phyloP scores from a whole-genome alignment of 202 grass and related monocot genomes.

The Brachypodium distachyon region DNA sequence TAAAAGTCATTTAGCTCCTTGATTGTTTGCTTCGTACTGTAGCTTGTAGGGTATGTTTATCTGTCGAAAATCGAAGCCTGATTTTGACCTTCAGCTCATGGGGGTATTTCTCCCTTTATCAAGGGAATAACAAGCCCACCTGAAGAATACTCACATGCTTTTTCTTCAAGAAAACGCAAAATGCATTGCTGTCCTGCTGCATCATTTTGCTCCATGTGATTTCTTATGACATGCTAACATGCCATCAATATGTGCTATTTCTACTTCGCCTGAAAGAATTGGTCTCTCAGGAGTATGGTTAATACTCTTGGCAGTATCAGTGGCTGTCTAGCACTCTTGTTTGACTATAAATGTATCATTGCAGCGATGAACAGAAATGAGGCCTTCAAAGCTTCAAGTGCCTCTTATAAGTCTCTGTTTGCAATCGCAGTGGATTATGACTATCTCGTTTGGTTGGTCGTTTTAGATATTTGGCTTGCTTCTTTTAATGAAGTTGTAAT shows the following conservation, averaged over 20 bases:
- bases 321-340: neutral
- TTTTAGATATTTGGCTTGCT: slow-evolving; percentile 3
- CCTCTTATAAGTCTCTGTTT: neutral
- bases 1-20: neutral
- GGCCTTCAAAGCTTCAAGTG: neutral
- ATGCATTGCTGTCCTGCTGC: too few relatives aligned
- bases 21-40: neutral
- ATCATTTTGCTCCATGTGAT: neutral
- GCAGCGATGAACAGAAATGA: slow-evolving; percentile 24
- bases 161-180: neutral
- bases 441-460: neutral
- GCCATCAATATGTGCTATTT: neutral
- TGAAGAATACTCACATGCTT: neutral
- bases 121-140: neutral
- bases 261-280: neutral
- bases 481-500: neutral
- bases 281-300: neutral
- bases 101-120: neutral
- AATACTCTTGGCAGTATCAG: neutral
- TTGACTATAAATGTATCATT: slow-evolving; percentile 3
- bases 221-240: neutral
- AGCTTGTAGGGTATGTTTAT: neutral
- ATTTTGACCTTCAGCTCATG: too few relatives aligned
- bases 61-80: neutral
- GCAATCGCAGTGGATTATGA: neutral